Base-by-base conservation (phyloP, 2,329 filamentous ascomycete species). In the Leptographium wingfieldii region DNA sequence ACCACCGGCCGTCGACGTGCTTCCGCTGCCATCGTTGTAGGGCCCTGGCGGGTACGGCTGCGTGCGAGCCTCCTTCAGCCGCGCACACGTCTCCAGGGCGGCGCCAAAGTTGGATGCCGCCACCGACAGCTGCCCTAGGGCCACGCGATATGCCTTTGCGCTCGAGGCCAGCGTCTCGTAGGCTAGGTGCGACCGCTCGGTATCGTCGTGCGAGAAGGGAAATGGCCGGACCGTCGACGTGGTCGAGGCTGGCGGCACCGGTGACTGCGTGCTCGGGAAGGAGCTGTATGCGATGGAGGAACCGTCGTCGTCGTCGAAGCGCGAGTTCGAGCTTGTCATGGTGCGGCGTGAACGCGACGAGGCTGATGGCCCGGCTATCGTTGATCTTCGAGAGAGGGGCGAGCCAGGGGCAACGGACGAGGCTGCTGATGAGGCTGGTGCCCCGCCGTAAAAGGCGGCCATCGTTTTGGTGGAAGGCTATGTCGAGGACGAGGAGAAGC, bases 11-110 rank as follows among this genome's bases (percentile, higher is more conserved):
- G 54, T 9, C 1, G 53, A 4, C 25, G 16, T 11, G 53, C 38
- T 11, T 35, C 35, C 25, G 38, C 22, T 48, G 55, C 55, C 40
- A 16, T 4, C 16, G 5, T 54, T 29, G 40, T 60, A 62, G 1
- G 62, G 60, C 14, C 61, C 63, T 3, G 75, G 71, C 2, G 73
- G 73, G 53, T 84, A 74, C 56, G 78, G 74, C 64, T 85, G 82
- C 59, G 82, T 81, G 57, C 83, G 79, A 40, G 84, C 81, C 68
- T 87, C 84, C 67, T 86, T 87, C 38, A 86, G 73, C 16, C 84
- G 79, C n/a, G 84, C 84, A 70, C 84, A 87, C 62, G 82, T 72
- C 72, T 87, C 84, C 62, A 87, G 77, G 19, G 84, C 82, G 55
- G 78, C 78, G 55, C 83, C 84, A 68, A 87, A 87, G 38, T 78